Evolutionary conservation across 1,284 basidiomycete genomes (phyloP), one percentile per base, ranked within the genome.

Genomic region (Trichosporon coremiiforme): DNA sequence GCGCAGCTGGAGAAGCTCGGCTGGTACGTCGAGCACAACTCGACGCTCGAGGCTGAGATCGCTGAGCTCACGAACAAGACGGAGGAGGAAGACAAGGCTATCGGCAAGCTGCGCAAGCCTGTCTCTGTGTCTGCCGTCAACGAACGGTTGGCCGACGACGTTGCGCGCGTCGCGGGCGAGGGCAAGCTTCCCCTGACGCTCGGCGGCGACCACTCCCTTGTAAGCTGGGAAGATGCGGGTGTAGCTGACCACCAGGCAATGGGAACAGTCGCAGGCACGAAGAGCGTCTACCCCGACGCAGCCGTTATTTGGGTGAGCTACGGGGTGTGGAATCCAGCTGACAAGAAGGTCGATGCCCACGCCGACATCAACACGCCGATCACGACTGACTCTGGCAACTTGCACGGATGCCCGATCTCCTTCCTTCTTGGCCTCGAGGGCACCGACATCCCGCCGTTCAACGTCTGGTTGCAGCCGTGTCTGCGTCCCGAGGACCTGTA

Each of bases 381-480:
- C 68, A 90, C 93, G 12, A 97, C 95, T 25, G 89, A 87, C 70
- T 91, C 92, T 69, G 95, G 96, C 62, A 98, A 99, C 85, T 90
- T 99, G 73, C 97, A 99, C 85, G 97, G 97, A 74, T 98, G 97
- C 90, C 97, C 96, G 47, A 88, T 98, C 64, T 93, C 96, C 20
- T 99, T 99, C 89, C 89, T 99, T 66, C 87, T 95, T 68, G 91
- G 92, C 4, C 85, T 94, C 70, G 80, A 82, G 50, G 85, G 85
- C n/a, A 84, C 85, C 17, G 82, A 86, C 72, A 95, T 94, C 79
- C 85, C 87, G 38, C 84, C 84, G 1, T 85, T 85, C 80, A 82
- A 81, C 73, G 72, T 81, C 70, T 98, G 95, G 95, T 86, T 95
- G 73, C 88, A 90, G 79, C 89, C 92, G 73, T 86, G 79, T 53